phyloP scores from a whole-genome alignment of 2,329 filamentous ascomycete species.

The Clonostachys byssicola region DNA sequence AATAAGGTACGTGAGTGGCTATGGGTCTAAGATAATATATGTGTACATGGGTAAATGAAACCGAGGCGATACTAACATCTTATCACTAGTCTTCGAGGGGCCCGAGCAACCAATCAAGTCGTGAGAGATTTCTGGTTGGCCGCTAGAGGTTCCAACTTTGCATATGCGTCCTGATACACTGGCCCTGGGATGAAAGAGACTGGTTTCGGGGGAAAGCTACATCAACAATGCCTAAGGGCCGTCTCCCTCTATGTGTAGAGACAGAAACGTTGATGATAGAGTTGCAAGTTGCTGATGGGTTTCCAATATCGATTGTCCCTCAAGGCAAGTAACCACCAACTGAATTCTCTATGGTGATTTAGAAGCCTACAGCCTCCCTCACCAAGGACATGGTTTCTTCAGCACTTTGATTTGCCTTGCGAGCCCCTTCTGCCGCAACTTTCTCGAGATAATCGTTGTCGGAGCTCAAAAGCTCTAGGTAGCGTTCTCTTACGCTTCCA shows the following conservation, averaged over 20 bases:
- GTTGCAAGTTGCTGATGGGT: background rate
- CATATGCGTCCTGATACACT: conserved; percentile 47
- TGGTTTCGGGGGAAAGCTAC: too few relatives aligned
- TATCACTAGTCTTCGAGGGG: conserved; percentile 54
- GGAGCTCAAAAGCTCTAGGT: conserved; percentile 41
- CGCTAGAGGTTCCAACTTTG: conserved; percentile 57
- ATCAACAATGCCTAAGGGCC: too few relatives aligned
- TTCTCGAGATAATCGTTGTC: conserved; percentile 50
- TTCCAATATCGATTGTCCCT: too few relatives aligned
- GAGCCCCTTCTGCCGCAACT: conserved; percentile 53
- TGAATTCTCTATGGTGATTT: background rate
- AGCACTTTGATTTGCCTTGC: conserved; percentile 59
- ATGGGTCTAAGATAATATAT: background rate
- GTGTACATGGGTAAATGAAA: background rate
- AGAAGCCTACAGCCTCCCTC: conserved; percentile 45
- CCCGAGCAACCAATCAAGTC: conserved; percentile 59
- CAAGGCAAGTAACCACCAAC: too few relatives aligned
- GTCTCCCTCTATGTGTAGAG: background rate
- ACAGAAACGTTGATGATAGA: background rate
- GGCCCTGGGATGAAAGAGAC: background rate
- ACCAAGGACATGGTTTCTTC: conserved; percentile 51
- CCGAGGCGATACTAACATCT: background rate
- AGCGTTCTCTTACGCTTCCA: conserved; percentile 50
- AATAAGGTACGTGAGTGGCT: conserved; percentile 41
- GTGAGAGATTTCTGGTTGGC: conserved; percentile 72